Conservation (phyloP, 2,329 filamentous ascomycete species). For the Coniochaeta sp. region DNA sequence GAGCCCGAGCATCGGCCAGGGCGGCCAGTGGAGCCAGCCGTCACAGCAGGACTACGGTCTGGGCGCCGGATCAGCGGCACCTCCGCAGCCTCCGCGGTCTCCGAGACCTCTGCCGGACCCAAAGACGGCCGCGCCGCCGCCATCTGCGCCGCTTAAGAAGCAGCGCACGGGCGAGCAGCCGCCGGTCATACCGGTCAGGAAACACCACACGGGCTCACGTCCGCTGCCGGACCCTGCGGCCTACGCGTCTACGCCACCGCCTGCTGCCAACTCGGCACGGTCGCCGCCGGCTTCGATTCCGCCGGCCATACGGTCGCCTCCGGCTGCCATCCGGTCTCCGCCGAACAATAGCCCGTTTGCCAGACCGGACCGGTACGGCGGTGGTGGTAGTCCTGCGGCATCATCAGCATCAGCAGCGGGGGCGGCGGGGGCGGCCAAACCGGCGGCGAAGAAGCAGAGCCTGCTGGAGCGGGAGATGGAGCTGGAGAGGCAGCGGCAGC, state of each 20-base stretch:
- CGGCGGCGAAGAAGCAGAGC: slow-evolving; percentile 40
- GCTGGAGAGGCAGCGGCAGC: slow-evolving; percentile 66
- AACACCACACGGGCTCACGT: slow-evolving; percentile 23
- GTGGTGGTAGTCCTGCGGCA: not conserved
- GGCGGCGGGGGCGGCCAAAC: slow-evolving; percentile 34
- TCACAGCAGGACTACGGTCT: slow-evolving; percentile 17
- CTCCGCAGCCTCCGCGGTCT: slow-evolving; percentile 19
- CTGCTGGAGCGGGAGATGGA: slow-evolving; percentile 77
- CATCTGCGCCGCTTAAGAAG: slow-evolving; percentile 18
- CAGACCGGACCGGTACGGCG: slow-evolving; percentile 48
- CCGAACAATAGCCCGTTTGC: slow-evolving; percentile 20
- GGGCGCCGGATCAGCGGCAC: slow-evolving; percentile 12
- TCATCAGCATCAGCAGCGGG: no score
- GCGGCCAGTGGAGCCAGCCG: slow-evolving; percentile 24
- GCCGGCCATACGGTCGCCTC: slow-evolving; percentile 1
- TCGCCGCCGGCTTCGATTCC: not conserved
- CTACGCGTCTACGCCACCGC: slow-evolving; percentile 8
- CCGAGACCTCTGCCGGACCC: slow-evolving; percentile 35
- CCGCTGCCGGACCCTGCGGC: slow-evolving; percentile 33
- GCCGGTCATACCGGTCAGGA: slow-evolving; percentile 13
- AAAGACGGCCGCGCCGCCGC: slow-evolving; percentile 13
- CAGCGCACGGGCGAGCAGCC: slow-evolving; percentile 19
- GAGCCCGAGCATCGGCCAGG: slow-evolving; percentile 38
- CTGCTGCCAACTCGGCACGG: slow-evolving; percentile 1
- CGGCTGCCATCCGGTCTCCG: slow-evolving; percentile 8